phyloP scores from a whole-genome alignment of 768 basidiomycete species.

The Arthromyces matolae region DNA sequence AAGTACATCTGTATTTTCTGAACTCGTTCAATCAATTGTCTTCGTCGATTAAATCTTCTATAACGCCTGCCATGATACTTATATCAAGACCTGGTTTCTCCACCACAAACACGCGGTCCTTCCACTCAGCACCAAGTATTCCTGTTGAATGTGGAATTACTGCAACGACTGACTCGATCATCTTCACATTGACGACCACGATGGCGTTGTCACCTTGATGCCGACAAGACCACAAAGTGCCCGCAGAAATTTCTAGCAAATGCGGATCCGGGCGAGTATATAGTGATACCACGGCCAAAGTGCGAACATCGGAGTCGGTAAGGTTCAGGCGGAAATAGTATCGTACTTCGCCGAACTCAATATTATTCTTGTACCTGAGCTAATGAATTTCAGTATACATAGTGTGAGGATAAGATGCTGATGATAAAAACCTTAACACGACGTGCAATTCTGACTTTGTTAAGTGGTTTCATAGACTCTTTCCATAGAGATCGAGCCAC shows the following conservation, averaged over 20 bases:
- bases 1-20: too few species aligned
- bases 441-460: not conserved
- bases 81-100: conserved; percentile 18
- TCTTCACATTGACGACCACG: conserved; percentile 6
- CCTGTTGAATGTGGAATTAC: conserved; percentile 11
- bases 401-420: too few species aligned
- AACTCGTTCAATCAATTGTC: too few species aligned
- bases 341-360: conserved; percentile 12
- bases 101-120: conserved; percentile 11
- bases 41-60: too few species aligned
- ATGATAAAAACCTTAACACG: conserved; percentile 5
- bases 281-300: conserved; percentile 9
- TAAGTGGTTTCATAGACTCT: not conserved
- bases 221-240: conserved; percentile 12
- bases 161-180: conserved; percentile 12
- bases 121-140: conserved; percentile 13
- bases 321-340: conserved; percentile 11
- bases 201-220: conserved; percentile 2
- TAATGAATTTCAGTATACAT: not conserved
- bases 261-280: conserved; percentile 7
- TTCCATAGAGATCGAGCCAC: conserved; percentile 19
- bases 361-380: conserved; percentile 3
- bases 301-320: not conserved
- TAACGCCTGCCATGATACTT: conserved; percentile 8
- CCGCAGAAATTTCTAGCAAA: conserved; percentile 4